A percentile compares a stretch with the other conserved stretches of the same genome.
Conservation (phyloP, 2,329 filamentous ascomycete genomes). For the Macrophomina pseudophaseolina region DNA sequence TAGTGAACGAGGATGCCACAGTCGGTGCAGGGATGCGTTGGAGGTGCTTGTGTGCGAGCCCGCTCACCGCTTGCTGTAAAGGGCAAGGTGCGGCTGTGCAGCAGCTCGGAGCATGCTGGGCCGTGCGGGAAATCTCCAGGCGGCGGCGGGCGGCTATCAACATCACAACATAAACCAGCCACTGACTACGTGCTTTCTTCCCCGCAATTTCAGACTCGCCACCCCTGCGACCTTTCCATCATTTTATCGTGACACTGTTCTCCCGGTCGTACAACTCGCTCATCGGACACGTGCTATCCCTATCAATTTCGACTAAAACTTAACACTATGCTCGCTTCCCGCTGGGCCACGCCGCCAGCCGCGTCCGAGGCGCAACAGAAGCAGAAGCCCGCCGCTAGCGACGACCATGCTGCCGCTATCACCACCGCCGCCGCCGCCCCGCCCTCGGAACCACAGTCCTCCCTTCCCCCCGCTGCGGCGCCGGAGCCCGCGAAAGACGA, state of each 20-base stretch:
- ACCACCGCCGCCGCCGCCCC: not conserved
- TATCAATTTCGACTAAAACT: not conserved
- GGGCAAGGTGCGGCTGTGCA: constrained; percentile 1
- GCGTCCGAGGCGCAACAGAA: constrained; percentile 2
- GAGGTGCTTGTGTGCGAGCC: not conserved
- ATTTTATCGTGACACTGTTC: not conserved
- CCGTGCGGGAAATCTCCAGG: constrained; percentile 13
- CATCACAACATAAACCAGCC: constrained; percentile 1
- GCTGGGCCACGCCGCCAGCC: constrained; percentile 22
- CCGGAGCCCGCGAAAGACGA: not conserved
- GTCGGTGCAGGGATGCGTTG: not conserved
- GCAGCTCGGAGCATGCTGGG: constrained; percentile 7
- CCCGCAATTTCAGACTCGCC: not conserved
- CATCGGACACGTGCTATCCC: not conserved
- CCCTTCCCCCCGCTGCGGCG: not conserved
- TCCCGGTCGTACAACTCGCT: not conserved
- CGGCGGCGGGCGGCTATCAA: not conserved
- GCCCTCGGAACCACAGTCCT: not conserved
- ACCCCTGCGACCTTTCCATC: not conserved
- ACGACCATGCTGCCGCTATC: not conserved
- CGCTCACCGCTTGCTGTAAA: not conserved
- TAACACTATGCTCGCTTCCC: constrained; percentile 22
- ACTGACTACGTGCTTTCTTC: not conserved
- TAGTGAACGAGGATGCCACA: not conserved
- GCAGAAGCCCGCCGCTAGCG: constrained; percentile 3